A percentile compares a stretch with the other conserved stretches of the same genome.
phyloP scores from a whole-genome alignment of 371 early-diverging fungal genomes.

The Mortierella sp. region DNA sequence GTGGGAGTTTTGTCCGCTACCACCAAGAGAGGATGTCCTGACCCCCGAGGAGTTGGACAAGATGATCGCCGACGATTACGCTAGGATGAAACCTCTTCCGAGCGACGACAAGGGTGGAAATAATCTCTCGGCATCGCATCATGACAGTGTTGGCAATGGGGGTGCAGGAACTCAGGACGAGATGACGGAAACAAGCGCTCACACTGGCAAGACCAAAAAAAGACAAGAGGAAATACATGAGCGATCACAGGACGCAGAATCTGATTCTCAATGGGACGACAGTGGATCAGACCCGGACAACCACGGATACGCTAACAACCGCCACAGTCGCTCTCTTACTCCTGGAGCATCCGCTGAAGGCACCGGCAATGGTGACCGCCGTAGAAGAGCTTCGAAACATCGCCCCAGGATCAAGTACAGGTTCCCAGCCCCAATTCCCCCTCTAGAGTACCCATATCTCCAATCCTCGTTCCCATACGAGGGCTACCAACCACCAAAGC shows the following conservation, averaged over 20 bases:
- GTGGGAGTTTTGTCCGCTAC: neutral
- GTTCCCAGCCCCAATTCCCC: neutral
- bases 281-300: neutral
- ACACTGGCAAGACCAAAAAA: neutral
- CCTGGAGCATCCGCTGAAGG: neutral
- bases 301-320: neutral
- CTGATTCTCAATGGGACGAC: neutral
- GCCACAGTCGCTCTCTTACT: neutral
- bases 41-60: neutral
- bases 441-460: constrained; percentile 1
- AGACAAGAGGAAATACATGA: neutral
- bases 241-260: neutral
- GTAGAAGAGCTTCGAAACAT: neutral
- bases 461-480: neutral
- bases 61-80: neutral
- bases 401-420: neutral
- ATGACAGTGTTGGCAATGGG: neutral
- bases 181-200: neutral
- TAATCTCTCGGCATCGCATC: neutral
- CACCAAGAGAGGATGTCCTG: constrained; percentile 1
- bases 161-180: neutral
- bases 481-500: neutral
- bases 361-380: neutral
- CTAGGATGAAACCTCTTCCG: neutral
- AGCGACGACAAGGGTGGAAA: neutral